Conservation (phyloP, 176 grass and related monocot species). For the Guadua angustifolia region DNA sequence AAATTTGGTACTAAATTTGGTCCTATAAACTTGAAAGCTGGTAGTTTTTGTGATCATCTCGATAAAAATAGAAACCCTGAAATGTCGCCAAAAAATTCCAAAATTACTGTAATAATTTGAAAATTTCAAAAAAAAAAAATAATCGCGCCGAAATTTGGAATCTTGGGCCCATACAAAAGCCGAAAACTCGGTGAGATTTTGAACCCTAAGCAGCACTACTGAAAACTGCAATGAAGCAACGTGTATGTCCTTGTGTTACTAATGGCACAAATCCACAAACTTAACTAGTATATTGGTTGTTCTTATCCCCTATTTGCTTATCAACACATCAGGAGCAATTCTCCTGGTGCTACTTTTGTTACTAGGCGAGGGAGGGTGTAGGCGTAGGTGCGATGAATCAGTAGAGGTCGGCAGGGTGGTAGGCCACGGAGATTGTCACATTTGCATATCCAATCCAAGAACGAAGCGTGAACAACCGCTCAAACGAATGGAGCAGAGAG, state of each 20-base stretch:
- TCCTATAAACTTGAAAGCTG: too few relatives aligned
- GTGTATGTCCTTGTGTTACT: background rate
- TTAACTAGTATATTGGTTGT: background rate
- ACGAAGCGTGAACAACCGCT: conserved; percentile 46
- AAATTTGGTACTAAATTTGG: too few relatives aligned
- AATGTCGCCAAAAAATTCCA: too few relatives aligned
- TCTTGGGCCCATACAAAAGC: too few relatives aligned
- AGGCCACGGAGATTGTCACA: conserved; percentile 38
- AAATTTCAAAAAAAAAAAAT: too few relatives aligned
- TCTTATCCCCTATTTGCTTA: background rate
- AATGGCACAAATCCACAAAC: background rate
- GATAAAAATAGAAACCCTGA: too few relatives aligned
- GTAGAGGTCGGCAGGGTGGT: conserved; percentile 41
- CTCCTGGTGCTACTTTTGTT: background rate
- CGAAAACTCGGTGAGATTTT: too few relatives aligned
- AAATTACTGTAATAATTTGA: too few relatives aligned
- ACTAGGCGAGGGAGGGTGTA: too few relatives aligned
- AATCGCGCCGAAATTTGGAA: too few relatives aligned
- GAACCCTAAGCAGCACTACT: background rate
- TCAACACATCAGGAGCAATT: background rate
- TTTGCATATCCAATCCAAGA: conserved; percentile 46
- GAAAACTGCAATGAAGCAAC: background rate
- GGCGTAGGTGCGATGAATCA: background rate
- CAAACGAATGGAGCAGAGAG: conserved; percentile 16
- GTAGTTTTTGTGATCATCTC: too few relatives aligned